phyloP scores from a whole-genome alignment of 2,329 filamentous ascomycete species.

The Colletotrichum sp. region DNA sequence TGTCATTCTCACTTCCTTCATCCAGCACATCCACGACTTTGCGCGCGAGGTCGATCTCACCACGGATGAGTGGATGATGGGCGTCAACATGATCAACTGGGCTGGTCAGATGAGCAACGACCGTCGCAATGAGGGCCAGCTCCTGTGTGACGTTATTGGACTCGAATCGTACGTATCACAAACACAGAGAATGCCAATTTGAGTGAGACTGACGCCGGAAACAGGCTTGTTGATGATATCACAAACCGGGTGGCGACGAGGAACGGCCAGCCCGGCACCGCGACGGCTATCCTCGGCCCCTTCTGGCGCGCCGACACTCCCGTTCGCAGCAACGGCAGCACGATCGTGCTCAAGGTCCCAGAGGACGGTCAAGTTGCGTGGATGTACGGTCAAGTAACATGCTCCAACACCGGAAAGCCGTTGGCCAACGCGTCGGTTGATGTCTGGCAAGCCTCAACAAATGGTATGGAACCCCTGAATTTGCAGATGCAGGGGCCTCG shows the following conservation, averaged over 20 bases:
- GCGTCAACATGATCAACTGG: slow-evolving; percentile 62
- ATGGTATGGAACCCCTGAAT: slow-evolving; percentile 46
- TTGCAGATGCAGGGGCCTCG: too few relatives aligned
- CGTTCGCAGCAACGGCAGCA: slow-evolving; percentile 69
- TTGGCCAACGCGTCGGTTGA: slow-evolving; percentile 72
- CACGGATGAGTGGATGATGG: slow-evolving; percentile 79
- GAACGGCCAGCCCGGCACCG: slow-evolving; percentile 58
- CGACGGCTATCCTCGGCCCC: slow-evolving; percentile 82
- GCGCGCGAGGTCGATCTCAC: slow-evolving; percentile 80
- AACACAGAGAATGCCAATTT: too few relatives aligned
- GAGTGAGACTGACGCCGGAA: neutral
- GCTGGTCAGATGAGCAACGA: slow-evolving; percentile 73
- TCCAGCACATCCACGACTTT: slow-evolving; percentile 82
- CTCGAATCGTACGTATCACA: slow-evolving; percentile 64
- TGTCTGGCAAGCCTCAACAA: slow-evolving; percentile 81
- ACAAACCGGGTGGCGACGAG: slow-evolving; percentile 67
- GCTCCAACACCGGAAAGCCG: slow-evolving; percentile 65
- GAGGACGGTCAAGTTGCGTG: slow-evolving; percentile 56
- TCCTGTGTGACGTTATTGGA: slow-evolving; percentile 75
- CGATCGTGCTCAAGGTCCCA: slow-evolving; percentile 63
- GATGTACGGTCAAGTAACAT: slow-evolving; percentile 67
- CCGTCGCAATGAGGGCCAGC: slow-evolving; percentile 75
- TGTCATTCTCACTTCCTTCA: slow-evolving; percentile 69
- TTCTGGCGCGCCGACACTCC: slow-evolving; percentile 83
- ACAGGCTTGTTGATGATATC: slow-evolving; percentile 77